A percentile compares a stretch with the other conserved stretches of the same genome.
These are phyloP conservation scores for Adansonia rubrostipa DNA, from an alignment of 441 rosid genomes.

Conservation along the genomic window DNA sequence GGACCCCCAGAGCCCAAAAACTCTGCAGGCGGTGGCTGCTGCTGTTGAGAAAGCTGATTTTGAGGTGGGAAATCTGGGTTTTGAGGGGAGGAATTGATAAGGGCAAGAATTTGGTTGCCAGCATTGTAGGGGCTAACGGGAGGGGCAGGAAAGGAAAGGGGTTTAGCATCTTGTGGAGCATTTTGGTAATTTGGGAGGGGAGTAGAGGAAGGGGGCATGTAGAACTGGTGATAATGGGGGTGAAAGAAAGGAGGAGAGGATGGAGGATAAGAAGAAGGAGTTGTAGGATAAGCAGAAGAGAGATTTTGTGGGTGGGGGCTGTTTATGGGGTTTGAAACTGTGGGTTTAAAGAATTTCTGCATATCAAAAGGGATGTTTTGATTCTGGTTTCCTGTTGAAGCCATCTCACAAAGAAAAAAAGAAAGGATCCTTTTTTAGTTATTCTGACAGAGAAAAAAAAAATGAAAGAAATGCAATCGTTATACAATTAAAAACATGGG, in stretches of 20 bases:
- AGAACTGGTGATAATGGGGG: conserved; percentile 45
- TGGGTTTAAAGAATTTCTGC: conserved; percentile 45
- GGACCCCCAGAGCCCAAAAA: conserved; percentile 37
- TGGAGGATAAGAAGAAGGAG: conserved; percentile 47
- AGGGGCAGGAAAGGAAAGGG: conserved; percentile 55
- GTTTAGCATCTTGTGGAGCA: conserved; percentile 17
- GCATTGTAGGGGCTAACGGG: conserved; percentile 50
- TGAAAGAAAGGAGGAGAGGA: conserved; percentile 53
- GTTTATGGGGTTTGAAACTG: background rate
- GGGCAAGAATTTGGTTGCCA: conserved; percentile 76
- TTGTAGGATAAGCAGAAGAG: conserved; percentile 22
- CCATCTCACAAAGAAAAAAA: conserved; percentile 27
- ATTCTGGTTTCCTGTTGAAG: conserved; percentile 46
- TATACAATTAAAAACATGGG: too few relatives aligned
- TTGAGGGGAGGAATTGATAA: conserved; percentile 45
- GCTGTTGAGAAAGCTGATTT: conserved; percentile 32
- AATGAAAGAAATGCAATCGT: background rate
- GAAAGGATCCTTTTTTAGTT: background rate
- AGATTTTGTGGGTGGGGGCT: background rate
- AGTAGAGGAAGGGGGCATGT: conserved; percentile 41
- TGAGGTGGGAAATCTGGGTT: conserved; percentile 21
- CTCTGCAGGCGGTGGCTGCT: conserved; percentile 34
- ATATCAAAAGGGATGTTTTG: conserved; percentile 38
- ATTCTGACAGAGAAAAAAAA: background rate
- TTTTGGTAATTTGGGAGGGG: conserved; percentile 37